Evolutionary conservation across 805 yeast genomes (phyloP).

Genomic region (Ogataea pini): DNA sequence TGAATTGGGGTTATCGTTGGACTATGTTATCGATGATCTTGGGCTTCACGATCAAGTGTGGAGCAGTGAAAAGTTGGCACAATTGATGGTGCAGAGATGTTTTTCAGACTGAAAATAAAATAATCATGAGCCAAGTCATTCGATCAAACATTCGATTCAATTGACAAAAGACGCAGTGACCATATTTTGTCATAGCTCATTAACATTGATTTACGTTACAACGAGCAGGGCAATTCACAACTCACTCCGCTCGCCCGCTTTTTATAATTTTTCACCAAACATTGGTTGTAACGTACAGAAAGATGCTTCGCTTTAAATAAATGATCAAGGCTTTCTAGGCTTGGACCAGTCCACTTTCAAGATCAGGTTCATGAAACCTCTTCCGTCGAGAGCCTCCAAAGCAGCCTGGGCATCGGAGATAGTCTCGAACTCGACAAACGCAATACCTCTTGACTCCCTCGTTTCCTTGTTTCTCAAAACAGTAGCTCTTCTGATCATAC

Average conservation of each 20-base stretch:
- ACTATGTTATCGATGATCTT: slow-evolving; percentile 38
- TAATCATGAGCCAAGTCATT: too few species aligned
- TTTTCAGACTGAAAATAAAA: neutral
- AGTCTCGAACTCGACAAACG: slow-evolving; percentile 80
- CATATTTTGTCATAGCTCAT: too few species aligned
- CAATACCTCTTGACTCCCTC: slow-evolving; percentile 92
- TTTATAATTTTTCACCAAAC: neutral
- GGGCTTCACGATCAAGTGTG: slow-evolving; percentile 73
- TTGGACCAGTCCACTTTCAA: slow-evolving; percentile 64
- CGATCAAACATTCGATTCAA: too few species aligned
- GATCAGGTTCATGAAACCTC: slow-evolving; percentile 89
- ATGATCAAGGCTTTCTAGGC: slow-evolving; percentile 31
- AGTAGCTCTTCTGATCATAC: slow-evolving; percentile 70
- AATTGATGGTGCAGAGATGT: slow-evolving; percentile 12
- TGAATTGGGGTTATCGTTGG: slow-evolving; percentile 12
- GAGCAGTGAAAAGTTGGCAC: slow-evolving; percentile 37
- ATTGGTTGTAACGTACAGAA: slow-evolving; percentile 5
- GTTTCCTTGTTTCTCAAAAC: slow-evolving; percentile 91
- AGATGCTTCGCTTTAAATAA: neutral
- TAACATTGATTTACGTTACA: too few species aligned
- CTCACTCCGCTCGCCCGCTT: neutral
- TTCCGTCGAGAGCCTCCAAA: slow-evolving; percentile 75
- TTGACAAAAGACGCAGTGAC: too few species aligned
- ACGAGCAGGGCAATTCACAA: neutral
- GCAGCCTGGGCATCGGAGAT: slow-evolving; percentile 75